phyloP scores from a whole-genome alignment of 73 alveolate species.

The Stentor coeruleus region DNA sequence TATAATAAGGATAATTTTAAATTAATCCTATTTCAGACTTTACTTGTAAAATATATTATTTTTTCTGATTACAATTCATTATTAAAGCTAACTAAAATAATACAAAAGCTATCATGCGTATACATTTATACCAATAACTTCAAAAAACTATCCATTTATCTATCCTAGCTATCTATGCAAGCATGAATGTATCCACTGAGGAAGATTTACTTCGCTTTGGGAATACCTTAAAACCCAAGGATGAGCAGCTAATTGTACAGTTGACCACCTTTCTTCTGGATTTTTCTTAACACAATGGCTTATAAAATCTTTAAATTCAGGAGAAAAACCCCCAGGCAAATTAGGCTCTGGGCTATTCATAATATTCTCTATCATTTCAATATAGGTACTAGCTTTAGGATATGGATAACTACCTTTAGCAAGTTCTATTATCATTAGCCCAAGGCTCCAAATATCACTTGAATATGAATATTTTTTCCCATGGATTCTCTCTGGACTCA shows the following conservation, averaged over 20 bases:
- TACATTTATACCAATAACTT: too few relatives aligned
- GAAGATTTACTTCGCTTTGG: not conserved
- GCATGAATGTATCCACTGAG: conserved; percentile 9
- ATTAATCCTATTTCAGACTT: too few relatives aligned
- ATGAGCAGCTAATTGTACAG: conserved; percentile 71
- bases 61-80: too few relatives aligned
- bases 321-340: conserved; percentile 45
- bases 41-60: too few relatives aligned
- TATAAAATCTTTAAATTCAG: conserved; percentile 78
- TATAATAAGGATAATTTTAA: too few relatives aligned
- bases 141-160: too few relatives aligned
- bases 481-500: conserved; percentile 98
- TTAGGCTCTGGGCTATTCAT: conserved; percentile 58
- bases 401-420: conserved; percentile 91
- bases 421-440: conserved; percentile 85
- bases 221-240: conserved; percentile 41
- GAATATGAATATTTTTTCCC: conserved; percentile 86
- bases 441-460: conserved; percentile 95
- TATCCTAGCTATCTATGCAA: too few relatives aligned
- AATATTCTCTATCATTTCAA: conserved; percentile 59
- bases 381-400: conserved; percentile 59
- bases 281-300: conserved; percentile 67
- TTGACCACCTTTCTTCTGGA: conserved; percentile 71
- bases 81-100: too few relatives aligned
- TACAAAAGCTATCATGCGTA: too few relatives aligned